A percentile compares a stretch with the other conserved stretches of the same genome.
Evolutionary conservation across 345 rosid species (phyloP).

Genomic region (Camelina laxa): DNA sequence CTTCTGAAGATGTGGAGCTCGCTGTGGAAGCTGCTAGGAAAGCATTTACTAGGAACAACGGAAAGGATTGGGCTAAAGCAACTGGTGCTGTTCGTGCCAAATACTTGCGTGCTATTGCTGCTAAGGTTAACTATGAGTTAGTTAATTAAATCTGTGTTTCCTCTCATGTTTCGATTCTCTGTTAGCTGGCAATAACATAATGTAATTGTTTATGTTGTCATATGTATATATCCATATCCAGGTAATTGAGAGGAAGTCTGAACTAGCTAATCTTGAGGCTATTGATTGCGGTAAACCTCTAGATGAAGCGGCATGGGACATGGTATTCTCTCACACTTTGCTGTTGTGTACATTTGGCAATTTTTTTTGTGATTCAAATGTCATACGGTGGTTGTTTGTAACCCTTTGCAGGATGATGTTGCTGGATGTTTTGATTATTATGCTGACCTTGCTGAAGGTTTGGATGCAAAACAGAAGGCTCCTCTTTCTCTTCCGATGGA

Average conservation of each 20-base stretch:
- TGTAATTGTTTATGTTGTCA: constrained; percentile 17
- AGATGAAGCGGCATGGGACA: constrained; percentile 93
- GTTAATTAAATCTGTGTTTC: too few species aligned
- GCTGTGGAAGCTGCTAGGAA: constrained; percentile 87
- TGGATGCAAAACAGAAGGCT: constrained; percentile 88
- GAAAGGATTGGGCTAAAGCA: constrained; percentile 78
- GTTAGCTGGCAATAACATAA: not conserved
- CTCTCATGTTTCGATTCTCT: not conserved
- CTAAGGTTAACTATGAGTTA: constrained; percentile 58
- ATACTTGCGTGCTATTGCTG: constrained; percentile 94
- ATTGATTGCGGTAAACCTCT: constrained; percentile 92
- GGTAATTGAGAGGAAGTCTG: constrained; percentile 81
- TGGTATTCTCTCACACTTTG: constrained; percentile 52
- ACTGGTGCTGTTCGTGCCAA: constrained; percentile 86
- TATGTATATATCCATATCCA: constrained; percentile 42
- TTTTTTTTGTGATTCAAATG: constrained; percentile 12
- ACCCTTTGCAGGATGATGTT: constrained; percentile 84
- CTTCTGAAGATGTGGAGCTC: constrained; percentile 87
- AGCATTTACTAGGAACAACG: constrained; percentile 78
- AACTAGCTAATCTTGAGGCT: constrained; percentile 84
- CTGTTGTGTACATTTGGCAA: not conserved
- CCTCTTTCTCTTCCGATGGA: constrained; percentile 87
- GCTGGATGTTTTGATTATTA: constrained; percentile 95
- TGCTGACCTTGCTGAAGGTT: constrained; percentile 94
- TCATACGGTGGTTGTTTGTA: constrained; percentile 34